Percentiles rank a stretch among this genome's conserved stretches.
These are phyloP conservation scores for Lactarius hengduanensis DNA, from an alignment of 768 basidiomycete species.

Conservation along the genomic window DNA sequence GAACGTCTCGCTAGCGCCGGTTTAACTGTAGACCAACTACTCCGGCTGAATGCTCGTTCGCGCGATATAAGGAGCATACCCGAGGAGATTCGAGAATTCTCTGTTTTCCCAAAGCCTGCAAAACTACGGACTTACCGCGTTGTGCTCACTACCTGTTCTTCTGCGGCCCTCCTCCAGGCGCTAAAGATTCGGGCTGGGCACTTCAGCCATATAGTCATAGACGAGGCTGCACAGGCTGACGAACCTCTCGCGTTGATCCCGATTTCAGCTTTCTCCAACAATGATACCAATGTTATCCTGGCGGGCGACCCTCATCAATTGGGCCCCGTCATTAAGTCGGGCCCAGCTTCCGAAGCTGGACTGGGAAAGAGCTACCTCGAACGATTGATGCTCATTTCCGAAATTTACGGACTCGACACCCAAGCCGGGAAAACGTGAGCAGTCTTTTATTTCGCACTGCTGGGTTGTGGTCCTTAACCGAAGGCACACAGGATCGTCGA, in stretches of 20 bases:
- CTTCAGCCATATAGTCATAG: slow-evolving; percentile 60
- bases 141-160: slow-evolving; percentile 57
- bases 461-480: not conserved
- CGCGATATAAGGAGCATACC: slow-evolving; percentile 41
- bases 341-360: slow-evolving; percentile 32
- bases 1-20: slow-evolving; percentile 30
- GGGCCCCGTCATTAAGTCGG: slow-evolving; percentile 39
- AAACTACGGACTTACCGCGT: slow-evolving; percentile 47
- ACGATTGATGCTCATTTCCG: slow-evolving; percentile 36
- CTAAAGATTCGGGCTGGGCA: slow-evolving; percentile 52
- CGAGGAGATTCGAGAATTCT: slow-evolving; percentile 39
- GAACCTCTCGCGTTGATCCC: slow-evolving; percentile 58
- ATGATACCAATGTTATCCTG: slow-evolving; percentile 39
- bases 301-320: slow-evolving; percentile 42
- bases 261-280: slow-evolving; percentile 36
- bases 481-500: slow-evolving; percentile 27
- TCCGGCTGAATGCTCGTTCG: slow-evolving; percentile 54
- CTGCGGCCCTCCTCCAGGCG: slow-evolving; percentile 48
- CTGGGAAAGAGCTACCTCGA: slow-evolving; percentile 38
- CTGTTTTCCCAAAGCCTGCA: slow-evolving; percentile 37
- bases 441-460: not conserved
- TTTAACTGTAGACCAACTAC: slow-evolving; percentile 38
- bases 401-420: slow-evolving; percentile 33
- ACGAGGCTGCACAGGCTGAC: slow-evolving; percentile 64
- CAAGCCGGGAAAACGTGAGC: slow-evolving; percentile 37